phyloP scores from a whole-genome alignment of 441 rosid genomes.

The Brassica balearica region DNA sequence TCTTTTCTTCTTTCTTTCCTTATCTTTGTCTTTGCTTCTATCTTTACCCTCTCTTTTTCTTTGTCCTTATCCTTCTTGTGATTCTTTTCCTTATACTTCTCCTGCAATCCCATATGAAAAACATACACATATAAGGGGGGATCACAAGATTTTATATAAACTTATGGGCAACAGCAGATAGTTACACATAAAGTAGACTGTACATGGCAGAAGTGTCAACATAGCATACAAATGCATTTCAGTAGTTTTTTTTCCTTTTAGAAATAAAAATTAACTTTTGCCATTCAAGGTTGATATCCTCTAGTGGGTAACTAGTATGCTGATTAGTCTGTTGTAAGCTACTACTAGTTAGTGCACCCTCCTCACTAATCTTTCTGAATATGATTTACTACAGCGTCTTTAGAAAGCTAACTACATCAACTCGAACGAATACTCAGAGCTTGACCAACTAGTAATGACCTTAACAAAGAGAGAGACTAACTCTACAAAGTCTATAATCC shows the following conservation, averaged over 20 bases:
- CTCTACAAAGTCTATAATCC: neutral
- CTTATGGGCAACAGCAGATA: neutral
- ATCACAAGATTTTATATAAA: constrained; percentile 13
- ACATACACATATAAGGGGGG: constrained; percentile 2
- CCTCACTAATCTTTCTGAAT: too few species aligned
- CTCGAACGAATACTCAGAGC: neutral
- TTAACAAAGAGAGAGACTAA: neutral
- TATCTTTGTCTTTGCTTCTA: constrained; percentile 58
- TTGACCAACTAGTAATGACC: constrained; percentile 9
- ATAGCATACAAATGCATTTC: too few species aligned
- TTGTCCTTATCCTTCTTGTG: constrained; percentile 60
- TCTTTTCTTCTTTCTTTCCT: constrained; percentile 44
- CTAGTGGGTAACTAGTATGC: too few species aligned
- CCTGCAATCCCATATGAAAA: constrained; percentile 49
- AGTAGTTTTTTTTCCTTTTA: too few species aligned
- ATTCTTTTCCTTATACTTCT: constrained; percentile 62
- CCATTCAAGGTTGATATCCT: too few species aligned
- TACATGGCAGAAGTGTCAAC: too few species aligned
- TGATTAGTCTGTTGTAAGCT: too few species aligned
- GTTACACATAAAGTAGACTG: too few species aligned
- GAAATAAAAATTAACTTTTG: too few species aligned
- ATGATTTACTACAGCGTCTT: too few species aligned
- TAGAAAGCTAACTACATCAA: neutral
- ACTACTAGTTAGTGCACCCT: too few species aligned
- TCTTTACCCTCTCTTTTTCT: constrained; percentile 57